Conservation (phyloP, 2,329 filamentous ascomycete genomes). For the Verticillium nonalfalfae region DNA sequence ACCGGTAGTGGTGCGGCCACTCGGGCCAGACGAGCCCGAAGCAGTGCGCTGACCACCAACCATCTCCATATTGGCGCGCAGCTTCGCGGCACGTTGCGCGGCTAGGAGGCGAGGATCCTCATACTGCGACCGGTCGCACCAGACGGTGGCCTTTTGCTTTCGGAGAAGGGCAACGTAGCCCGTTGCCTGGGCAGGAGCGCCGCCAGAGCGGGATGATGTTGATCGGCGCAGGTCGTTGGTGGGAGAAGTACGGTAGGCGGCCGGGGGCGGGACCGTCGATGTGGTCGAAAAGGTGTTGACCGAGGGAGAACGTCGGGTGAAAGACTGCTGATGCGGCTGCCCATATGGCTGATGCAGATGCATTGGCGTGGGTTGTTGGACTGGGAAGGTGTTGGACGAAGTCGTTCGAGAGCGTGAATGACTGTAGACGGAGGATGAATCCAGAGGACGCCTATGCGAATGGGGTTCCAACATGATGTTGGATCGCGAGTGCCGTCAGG, state of each 20-base stretch:
- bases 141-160: constrained; percentile 96
- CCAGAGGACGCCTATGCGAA: constrained; percentile 16
- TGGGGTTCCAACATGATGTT: constrained; percentile 11
- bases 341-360: constrained; percentile 25
- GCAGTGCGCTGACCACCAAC: constrained; percentile 47
- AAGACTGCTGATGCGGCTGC: constrained; percentile 27
- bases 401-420: constrained; percentile 51
- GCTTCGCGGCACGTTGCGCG: constrained; percentile 80
- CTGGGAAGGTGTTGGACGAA: constrained; percentile 47
- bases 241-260: constrained; percentile 49
- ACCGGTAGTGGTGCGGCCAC: constrained; percentile 55
- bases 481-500: background rate
- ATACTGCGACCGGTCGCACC: constrained; percentile 90
- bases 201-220: constrained; percentile 70
- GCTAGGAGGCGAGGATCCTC: constrained; percentile 82
- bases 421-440: constrained; percentile 31
- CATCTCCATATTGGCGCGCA: constrained; percentile 78
- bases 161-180: constrained; percentile 94
- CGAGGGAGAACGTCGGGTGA: constrained; percentile 50
- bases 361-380: constrained; percentile 21
- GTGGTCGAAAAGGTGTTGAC: constrained; percentile 65
- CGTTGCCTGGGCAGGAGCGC: constrained; percentile 42
- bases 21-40: constrained; percentile 39
- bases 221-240: constrained; percentile 63
- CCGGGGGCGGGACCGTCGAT: constrained; percentile 59